Evolutionary conservation across 2,329 filamentous ascomycete genomes (phyloP).

Genomic region (Paecilomyces niveus): DNA sequence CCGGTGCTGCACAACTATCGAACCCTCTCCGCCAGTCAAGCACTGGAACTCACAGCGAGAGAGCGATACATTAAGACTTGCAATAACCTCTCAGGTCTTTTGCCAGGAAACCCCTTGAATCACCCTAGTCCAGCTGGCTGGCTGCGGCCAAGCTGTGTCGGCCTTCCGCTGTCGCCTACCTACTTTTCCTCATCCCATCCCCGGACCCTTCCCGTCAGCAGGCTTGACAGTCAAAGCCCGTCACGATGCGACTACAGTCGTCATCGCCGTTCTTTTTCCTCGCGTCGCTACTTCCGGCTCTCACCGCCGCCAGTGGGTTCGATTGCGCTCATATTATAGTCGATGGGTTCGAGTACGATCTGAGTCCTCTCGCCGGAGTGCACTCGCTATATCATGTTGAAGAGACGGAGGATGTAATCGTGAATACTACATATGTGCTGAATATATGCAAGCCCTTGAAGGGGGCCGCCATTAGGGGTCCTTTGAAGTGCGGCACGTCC

Average conservation of each 20-base stretch:
- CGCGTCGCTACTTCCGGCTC: conserved; percentile 18
- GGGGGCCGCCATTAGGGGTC: conserved; percentile 17
- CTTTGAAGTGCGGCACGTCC: conserved; percentile 23
- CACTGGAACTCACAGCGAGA: neutral
- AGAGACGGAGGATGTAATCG: conserved; percentile 16
- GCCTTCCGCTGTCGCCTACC: neutral
- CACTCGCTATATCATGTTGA: conserved; percentile 28
- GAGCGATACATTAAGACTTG: neutral
- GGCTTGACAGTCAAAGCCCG: neutral
- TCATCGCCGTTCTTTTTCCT: conserved; percentile 16
- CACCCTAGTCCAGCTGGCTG: neutral
- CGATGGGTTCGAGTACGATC: conserved; percentile 32
- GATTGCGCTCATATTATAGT: conserved; percentile 31
- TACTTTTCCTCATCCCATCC: neutral
- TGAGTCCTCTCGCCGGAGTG: conserved; percentile 30
- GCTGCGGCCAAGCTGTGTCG: neutral
- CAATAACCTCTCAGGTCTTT: neutral
- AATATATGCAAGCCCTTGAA: conserved; percentile 27
- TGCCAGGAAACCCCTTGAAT: neutral
- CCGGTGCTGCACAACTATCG: neutral
- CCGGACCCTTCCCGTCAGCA: conserved; percentile 1
- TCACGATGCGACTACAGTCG: conserved; percentile 28
- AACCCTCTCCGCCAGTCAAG: neutral
- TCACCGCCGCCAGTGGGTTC: conserved; percentile 25
- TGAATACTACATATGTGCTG: conserved; percentile 31